Percentiles rank a stretch among this genome's conserved stretches.
phyloP scores from a whole-genome alignment of 2,329 filamentous ascomycete genomes.

The Fusarium dlaminii region DNA sequence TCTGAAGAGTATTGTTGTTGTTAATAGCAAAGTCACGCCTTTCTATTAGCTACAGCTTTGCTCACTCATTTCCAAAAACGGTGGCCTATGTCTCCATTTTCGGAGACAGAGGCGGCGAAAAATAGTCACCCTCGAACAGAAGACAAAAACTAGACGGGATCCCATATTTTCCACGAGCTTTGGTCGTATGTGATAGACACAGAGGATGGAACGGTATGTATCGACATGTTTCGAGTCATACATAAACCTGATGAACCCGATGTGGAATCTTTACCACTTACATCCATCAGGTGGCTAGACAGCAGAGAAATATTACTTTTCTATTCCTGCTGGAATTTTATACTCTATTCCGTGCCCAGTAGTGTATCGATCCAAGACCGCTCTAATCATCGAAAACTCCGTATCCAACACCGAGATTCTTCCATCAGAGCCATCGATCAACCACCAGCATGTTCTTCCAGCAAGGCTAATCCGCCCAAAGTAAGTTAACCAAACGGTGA shows the following conservation, averaged over 20 bases:
- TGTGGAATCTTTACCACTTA: neutral
- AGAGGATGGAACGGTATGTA: neutral
- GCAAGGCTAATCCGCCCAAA: neutral
- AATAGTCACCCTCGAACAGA: neutral
- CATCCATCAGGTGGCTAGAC: neutral
- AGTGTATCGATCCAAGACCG: neutral
- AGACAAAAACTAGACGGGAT: neutral
- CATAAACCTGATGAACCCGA: neutral
- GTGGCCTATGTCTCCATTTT: neutral
- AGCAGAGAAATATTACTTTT: neutral
- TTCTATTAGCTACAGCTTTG: too few relatives aligned
- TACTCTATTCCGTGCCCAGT: neutral
- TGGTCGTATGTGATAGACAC: neutral
- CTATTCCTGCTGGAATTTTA: neutral
- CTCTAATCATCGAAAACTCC: neutral
- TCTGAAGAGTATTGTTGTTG: too few relatives aligned
- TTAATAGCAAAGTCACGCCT: too few relatives aligned
- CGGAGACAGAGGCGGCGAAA: neutral
- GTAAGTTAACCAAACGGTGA: neutral
- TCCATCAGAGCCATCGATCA: neutral
- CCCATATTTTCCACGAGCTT: neutral
- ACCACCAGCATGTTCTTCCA: neutral
- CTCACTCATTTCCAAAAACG: neutral
- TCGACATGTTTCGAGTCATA: rapidly evolving
- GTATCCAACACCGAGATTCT: neutral